These are phyloP conservation scores for Raddia guianensis DNA, from an alignment of 176 grass and related monocot species.

Conservation along the genomic window DNA sequence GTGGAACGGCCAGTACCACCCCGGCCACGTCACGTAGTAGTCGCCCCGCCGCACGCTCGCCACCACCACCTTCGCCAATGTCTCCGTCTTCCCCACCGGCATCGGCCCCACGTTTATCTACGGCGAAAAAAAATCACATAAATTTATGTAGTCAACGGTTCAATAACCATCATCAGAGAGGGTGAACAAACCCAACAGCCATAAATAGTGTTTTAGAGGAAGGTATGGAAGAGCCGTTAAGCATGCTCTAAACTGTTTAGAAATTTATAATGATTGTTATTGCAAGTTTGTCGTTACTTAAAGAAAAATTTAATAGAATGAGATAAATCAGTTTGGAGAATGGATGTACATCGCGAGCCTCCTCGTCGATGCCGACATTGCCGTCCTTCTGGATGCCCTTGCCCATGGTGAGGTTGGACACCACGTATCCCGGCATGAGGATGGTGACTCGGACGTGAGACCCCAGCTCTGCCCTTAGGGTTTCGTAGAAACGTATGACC, in stretches of 20 bases:
- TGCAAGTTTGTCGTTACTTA: too few relatives aligned
- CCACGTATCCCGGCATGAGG: constrained; percentile 71
- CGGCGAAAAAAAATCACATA: neutral
- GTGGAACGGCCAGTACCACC: constrained; percentile 87
- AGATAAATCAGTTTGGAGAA: too few relatives aligned
- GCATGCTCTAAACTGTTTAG: too few relatives aligned
- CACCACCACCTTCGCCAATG: constrained; percentile 62
- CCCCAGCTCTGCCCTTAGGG: constrained; percentile 66
- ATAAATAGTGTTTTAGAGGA: too few relatives aligned
- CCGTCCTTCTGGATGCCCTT: constrained; percentile 76
- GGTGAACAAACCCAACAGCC: too few relatives aligned
- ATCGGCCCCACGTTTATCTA: constrained; percentile 67
- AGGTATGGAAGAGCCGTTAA: too few relatives aligned
- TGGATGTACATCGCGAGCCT: constrained; percentile 53
- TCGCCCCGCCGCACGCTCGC: constrained; percentile 63
- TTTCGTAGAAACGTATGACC: constrained; percentile 72
- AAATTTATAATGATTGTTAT: too few relatives aligned
- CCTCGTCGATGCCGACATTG: constrained; percentile 64
- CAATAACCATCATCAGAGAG: too few relatives aligned
- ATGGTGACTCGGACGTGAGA: constrained; percentile 71
- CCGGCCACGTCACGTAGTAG: constrained; percentile 69
- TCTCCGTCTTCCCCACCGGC: constrained; percentile 69
- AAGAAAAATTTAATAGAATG: too few relatives aligned
- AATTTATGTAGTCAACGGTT: too few relatives aligned
- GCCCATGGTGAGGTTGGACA: constrained; percentile 84